Evolutionary conservation across 345 rosid genomes (phyloP).

Genomic region (Sonneratia alba): DNA sequence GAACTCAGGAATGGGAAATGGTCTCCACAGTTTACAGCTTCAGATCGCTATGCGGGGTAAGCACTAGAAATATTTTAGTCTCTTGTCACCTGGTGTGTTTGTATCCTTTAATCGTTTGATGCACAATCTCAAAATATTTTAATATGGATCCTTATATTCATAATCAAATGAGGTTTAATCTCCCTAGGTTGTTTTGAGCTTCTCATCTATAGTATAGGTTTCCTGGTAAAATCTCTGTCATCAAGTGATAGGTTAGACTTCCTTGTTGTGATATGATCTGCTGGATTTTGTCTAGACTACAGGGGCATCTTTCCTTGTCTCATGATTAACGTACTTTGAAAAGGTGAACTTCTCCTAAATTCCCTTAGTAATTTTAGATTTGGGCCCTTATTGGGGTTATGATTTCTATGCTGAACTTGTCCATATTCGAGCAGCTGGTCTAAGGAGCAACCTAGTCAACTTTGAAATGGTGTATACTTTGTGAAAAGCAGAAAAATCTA

Average conservation of each 20-base stretch:
- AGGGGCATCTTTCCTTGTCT: not conserved
- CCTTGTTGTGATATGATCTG: not conserved
- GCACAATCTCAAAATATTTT: not conserved
- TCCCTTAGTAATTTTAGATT: not conserved
- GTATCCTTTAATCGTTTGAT: not conserved
- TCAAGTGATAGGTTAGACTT: not conserved
- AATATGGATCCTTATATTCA: not conserved
- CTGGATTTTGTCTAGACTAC: not conserved
- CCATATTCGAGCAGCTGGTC: not conserved
- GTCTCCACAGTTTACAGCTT: slow-evolving; percentile 79
- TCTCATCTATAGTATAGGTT: not conserved
- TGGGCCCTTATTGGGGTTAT: not conserved
- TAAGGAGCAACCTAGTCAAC: not conserved
- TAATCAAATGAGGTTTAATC: not conserved
- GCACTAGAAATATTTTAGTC: not conserved
- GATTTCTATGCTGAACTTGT: not conserved
- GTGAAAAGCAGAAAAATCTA: not conserved
- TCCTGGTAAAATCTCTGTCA: not conserved
- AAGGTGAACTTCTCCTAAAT: not conserved
- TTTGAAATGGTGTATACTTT: not conserved
- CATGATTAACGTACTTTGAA: not conserved
- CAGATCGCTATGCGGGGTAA: slow-evolving; percentile 89
- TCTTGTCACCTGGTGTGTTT: not conserved
- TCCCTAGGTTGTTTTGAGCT: not conserved
- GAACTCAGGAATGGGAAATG: slow-evolving; percentile 82